These are phyloP conservation scores for Chlorencoelia australis DNA, from an alignment of 2,329 filamentous ascomycete genomes.

Conservation along the genomic window DNA sequence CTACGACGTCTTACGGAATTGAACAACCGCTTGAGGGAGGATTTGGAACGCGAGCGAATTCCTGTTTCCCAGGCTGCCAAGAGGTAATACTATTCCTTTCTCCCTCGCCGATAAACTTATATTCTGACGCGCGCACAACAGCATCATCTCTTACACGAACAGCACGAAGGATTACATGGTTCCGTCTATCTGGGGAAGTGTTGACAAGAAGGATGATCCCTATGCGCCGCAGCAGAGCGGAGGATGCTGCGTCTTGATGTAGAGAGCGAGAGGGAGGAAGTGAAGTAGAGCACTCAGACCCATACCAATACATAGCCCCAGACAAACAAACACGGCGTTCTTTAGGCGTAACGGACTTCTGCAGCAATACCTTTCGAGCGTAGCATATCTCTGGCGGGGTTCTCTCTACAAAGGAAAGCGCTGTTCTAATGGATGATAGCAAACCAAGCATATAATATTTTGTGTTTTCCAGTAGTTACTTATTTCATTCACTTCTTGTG, in stretches of 20 bases:
- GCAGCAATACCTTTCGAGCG: neutral
- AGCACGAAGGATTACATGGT: constrained; percentile 99
- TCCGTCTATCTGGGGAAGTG: constrained; percentile 83
- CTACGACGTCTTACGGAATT: constrained; percentile 91
- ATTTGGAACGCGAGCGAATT: constrained; percentile 89
- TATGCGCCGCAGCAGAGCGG: constrained; percentile 90
- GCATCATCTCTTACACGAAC: constrained; percentile 96
- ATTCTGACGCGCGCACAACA: constrained; percentile 30
- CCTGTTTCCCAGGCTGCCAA: constrained; percentile 89
- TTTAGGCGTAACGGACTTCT: neutral
- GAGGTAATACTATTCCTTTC: constrained; percentile 46
- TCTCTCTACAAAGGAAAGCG: too few relatives aligned
- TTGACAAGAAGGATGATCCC: constrained; percentile 94
- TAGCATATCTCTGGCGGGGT: too few relatives aligned
- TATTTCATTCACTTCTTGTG: too few relatives aligned
- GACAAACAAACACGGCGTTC: constrained; percentile 3
- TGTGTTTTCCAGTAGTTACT: too few relatives aligned
- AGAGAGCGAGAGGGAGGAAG: constrained; percentile 25
- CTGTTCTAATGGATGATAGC: too few relatives aligned
- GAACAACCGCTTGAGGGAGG: constrained; percentile 90
- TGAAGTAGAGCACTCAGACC: constrained; percentile 7
- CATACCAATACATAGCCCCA: too few relatives aligned
- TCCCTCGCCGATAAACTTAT: neutral
- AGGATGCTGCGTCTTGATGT: constrained; percentile 93
- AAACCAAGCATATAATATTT: too few relatives aligned